Evolutionary conservation across 2,329 filamentous ascomycete genomes (phyloP).

Genomic region (Calonectria fujianensis): DNA sequence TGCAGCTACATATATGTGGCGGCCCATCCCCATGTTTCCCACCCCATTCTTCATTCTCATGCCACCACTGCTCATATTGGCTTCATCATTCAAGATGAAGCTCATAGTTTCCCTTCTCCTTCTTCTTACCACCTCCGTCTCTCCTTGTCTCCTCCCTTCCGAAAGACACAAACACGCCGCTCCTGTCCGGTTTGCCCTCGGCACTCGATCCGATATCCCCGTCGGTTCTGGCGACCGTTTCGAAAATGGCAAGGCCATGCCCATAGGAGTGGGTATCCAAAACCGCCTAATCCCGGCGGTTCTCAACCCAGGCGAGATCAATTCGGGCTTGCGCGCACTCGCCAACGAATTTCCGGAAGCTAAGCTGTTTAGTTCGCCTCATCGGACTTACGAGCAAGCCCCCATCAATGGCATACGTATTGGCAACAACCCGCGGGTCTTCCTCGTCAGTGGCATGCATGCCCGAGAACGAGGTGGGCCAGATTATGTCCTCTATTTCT

Average conservation of each 20-base stretch:
- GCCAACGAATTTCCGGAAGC: conserved; percentile 62
- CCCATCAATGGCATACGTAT: conserved; percentile 64
- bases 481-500: conserved; percentile 75
- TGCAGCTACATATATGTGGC: neutral
- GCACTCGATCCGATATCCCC: conserved; percentile 56
- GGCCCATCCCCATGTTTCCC: neutral
- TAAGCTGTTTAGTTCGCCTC: conserved; percentile 63
- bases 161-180: conserved; percentile 53
- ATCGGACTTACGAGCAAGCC: conserved; percentile 66
- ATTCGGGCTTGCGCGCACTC: conserved; percentile 65
- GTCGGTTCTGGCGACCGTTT: conserved; percentile 67
- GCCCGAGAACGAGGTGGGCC: conserved; percentile 75
- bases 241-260: conserved; percentile 60
- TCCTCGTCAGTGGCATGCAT: conserved; percentile 73
- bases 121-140: conserved; percentile 50
- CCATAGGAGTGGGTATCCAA: conserved; percentile 58
- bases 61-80: neutral
- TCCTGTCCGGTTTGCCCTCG: conserved; percentile 30
- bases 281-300: conserved; percentile 64
- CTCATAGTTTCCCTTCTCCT: conserved; percentile 38
- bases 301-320: conserved; percentile 67
- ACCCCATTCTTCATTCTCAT: neutral
- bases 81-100: conserved; percentile 55
- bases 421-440: conserved; percentile 68
- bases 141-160: conserved; percentile 62